A percentile compares a stretch with the other conserved stretches of the same genome.
These are phyloP conservation scores for Boletellus emodensis DNA, from an alignment of 768 basidiomycete genomes.

Conservation along the genomic window DNA sequence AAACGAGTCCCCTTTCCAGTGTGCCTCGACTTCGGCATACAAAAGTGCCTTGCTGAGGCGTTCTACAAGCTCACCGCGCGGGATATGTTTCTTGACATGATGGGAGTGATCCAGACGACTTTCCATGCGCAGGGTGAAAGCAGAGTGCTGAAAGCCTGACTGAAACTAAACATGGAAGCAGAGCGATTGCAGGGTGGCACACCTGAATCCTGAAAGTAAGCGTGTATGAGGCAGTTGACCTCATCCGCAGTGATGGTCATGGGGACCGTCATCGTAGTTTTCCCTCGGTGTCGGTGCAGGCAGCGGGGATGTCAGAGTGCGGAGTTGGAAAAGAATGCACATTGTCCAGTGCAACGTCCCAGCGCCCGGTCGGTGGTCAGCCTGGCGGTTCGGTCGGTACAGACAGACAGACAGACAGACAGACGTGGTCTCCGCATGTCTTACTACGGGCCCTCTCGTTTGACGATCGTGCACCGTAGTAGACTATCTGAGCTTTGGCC, in stretches of 20 bases:
- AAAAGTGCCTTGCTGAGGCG: slow-evolving; percentile 76
- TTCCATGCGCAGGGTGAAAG: slow-evolving; percentile 77
- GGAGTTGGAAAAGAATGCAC: slow-evolving; percentile 18
- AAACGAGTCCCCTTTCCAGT: slow-evolving; percentile 65
- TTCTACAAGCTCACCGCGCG: slow-evolving; percentile 77
- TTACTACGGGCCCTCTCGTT: no score
- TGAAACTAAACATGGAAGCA: slow-evolving; percentile 7
- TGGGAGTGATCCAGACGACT: slow-evolving; percentile 66
- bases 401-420: no score
- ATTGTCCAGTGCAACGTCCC: neutral
- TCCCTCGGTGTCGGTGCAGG: neutral
- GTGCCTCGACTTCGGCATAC: slow-evolving; percentile 79
- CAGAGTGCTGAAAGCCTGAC: slow-evolving; percentile 75
- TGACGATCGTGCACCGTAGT: neutral
- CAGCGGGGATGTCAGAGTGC: slow-evolving; percentile 3
- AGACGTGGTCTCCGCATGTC: no score
- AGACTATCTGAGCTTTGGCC: neutral
- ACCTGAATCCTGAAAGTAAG: slow-evolving; percentile 85
- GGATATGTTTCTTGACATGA: slow-evolving; percentile 67
- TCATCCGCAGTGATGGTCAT: slow-evolving; percentile 75
- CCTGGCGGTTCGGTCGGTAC: no score
- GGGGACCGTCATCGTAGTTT: slow-evolving; percentile 34
- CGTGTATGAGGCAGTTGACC: slow-evolving; percentile 79
- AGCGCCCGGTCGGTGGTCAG: no score
- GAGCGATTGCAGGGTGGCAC: neutral